These are phyloP conservation scores for Corniculantispora saksenae DNA, from an alignment of 2,329 filamentous ascomycete species.

Conservation along the genomic window DNA sequence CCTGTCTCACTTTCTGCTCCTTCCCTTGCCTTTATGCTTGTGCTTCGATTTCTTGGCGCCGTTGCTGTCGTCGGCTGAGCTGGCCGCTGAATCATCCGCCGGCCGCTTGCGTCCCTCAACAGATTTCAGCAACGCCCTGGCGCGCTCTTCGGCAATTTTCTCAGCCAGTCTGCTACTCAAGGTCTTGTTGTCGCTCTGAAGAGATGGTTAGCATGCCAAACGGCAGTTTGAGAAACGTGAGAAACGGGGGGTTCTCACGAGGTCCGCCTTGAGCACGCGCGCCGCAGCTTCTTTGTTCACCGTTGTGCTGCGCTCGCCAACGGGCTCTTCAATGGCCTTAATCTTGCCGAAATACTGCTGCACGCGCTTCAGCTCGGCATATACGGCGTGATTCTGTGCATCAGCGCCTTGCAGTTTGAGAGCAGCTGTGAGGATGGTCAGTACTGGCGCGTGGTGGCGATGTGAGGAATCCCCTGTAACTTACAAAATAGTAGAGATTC, in stretches of 20 bases:
- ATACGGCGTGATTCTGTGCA: slow-evolving; percentile 82
- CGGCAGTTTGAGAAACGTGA: too few relatives aligned
- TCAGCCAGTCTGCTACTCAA: slow-evolving; percentile 55
- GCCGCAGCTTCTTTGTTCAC: slow-evolving; percentile 76
- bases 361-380: slow-evolving; percentile 80
- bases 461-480: slow-evolving; percentile 27
- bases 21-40: slow-evolving; percentile 32
- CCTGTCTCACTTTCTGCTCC: slow-evolving; percentile 11
- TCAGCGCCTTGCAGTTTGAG: slow-evolving; percentile 78
- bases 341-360: slow-evolving; percentile 94
- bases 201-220: slow-evolving; percentile 18
- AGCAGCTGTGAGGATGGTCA: slow-evolving; percentile 51
- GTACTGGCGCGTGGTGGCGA: neutral
- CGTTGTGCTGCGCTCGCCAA: slow-evolving; percentile 51
- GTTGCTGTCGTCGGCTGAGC: slow-evolving; percentile 30
- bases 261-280: slow-evolving; percentile 78
- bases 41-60: slow-evolving; percentile 30
- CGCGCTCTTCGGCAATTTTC: slow-evolving; percentile 58
- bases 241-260: slow-evolving; percentile 60
- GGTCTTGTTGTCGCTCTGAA: slow-evolving; percentile 51
- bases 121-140: slow-evolving; percentile 51
- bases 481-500: slow-evolving; percentile 87
- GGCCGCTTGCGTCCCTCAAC: slow-evolving; percentile 48
- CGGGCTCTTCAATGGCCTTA: slow-evolving; percentile 68
- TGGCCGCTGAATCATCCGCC: slow-evolving; percentile 33